These are phyloP conservation scores for Blastomyces emzantsi DNA, from an alignment of 2,329 filamentous ascomycete genomes.

Conservation along the genomic window DNA sequence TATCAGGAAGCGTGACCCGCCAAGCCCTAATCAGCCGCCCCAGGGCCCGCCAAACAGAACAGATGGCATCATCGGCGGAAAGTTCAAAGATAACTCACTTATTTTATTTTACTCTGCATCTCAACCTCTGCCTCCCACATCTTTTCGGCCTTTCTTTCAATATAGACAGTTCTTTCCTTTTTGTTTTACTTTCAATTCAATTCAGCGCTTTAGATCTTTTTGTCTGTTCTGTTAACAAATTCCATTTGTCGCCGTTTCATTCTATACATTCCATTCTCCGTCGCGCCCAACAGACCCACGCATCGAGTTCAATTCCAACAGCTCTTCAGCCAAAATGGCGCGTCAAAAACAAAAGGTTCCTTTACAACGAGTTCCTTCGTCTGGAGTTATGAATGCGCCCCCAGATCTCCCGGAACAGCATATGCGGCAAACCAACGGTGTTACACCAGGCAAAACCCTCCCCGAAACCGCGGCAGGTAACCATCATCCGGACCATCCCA, in stretches of 20 bases:
- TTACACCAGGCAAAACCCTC: conserved; percentile 15
- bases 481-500: conserved; percentile 40
- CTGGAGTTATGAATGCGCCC: conserved; percentile 48
- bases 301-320: background rate
- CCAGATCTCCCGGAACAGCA: conserved; percentile 26
- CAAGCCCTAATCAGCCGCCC: conserved; percentile 12
- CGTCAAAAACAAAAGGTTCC: conserved; percentile 60
- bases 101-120: background rate
- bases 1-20: background rate
- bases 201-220: background rate
- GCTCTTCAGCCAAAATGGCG: conserved; percentile 46
- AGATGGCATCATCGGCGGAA: conserved; percentile 28
- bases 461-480: conserved; percentile 22
- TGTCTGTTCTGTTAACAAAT: conserved; percentile 13
- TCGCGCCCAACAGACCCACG: background rate
- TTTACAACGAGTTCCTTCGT: conserved; percentile 56
- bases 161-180: background rate
- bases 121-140: background rate
- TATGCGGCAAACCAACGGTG: conserved; percentile 26
- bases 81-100: background rate
- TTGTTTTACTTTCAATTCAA: background rate
- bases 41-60: conserved; percentile 24
- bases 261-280: background rate
- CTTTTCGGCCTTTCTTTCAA: background rate
- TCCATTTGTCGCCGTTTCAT: background rate